A percentile compares a stretch with the other conserved stretches of the same genome.
phyloP scores from a whole-genome alignment of 2,329 filamentous ascomycete species.

The Fusarium ambrosium region DNA sequence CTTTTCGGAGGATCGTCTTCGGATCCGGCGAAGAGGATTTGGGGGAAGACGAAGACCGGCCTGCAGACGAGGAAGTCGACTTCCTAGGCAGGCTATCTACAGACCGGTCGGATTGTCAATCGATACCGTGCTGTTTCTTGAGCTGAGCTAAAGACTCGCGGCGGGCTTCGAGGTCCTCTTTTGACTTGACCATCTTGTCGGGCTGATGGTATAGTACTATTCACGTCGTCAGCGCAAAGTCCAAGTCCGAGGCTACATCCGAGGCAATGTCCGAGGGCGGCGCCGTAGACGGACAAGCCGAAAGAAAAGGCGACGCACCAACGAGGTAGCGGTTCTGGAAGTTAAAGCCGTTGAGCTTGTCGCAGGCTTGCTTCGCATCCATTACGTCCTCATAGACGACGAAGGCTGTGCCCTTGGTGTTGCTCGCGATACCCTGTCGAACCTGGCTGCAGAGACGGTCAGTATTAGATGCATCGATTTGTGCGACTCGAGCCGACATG shows the following conservation, averaged over 20 bases:
- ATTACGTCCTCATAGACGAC: conserved; percentile 99
- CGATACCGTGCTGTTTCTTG: conserved; percentile 98
- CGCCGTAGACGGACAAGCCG: neutral
- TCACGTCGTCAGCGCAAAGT: conserved; percentile 26
- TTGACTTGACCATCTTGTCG: conserved; percentile 81
- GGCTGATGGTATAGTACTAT: conserved; percentile 74
- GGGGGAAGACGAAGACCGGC: conserved; percentile 69
- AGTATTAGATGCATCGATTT: conserved; percentile 32
- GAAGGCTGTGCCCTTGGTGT: conserved; percentile 98
- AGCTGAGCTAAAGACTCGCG: conserved; percentile 98
- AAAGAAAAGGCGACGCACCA: conserved; percentile 70
- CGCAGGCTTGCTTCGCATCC: conserved; percentile 98
- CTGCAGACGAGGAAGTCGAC: conserved; percentile 66
- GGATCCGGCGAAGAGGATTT: conserved; percentile 56
- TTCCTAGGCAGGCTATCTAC: conserved; percentile 63
- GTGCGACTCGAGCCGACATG: conserved; percentile 17
- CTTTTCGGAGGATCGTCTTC: conserved; percentile 61
- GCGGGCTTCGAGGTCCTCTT: conserved; percentile 93
- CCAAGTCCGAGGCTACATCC: neutral
- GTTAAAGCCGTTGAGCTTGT: conserved; percentile 99
- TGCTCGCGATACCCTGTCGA: conserved; percentile 95
- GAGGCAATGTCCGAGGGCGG: conserved; percentile 10
- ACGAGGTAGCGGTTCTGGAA: conserved; percentile 99
- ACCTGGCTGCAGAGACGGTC: conserved; percentile 79
- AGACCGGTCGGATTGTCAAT: conserved; percentile 89